Evolutionary conservation across 345 rosid genomes (phyloP).

Genomic region (Eucalyptus grandis): DNA sequence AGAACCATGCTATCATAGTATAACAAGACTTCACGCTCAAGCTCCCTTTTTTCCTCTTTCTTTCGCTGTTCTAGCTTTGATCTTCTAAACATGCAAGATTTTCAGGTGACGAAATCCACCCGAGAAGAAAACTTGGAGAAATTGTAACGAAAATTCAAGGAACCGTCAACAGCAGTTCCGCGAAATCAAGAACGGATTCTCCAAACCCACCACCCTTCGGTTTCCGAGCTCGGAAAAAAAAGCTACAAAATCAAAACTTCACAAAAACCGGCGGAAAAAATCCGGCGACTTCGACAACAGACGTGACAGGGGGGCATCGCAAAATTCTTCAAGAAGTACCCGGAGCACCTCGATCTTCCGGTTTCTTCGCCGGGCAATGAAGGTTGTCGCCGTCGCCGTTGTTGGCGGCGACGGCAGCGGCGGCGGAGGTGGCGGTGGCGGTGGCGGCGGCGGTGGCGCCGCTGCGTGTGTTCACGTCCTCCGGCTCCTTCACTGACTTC

Average conservation of each 20-base stretch:
- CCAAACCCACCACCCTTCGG: neutral
- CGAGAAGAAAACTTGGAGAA: neutral
- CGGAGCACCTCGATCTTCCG: slow-evolving; percentile 1
- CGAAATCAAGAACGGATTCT: neutral
- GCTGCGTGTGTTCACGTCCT: neutral
- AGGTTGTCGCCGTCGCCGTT: slow-evolving; percentile 6
- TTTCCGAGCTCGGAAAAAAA: neutral
- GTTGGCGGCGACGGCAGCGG: neutral
- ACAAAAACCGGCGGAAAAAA: neutral
- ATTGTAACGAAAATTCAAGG: neutral
- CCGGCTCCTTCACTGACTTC: slow-evolving; percentile 26
- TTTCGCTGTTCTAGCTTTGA: neutral
- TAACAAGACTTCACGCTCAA: neutral
- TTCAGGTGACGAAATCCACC: neutral
- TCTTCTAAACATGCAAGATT: neutral
- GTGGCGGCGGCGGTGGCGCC: neutral
- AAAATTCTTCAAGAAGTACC: neutral
- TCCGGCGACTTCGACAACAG: neutral
- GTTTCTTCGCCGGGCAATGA: slow-evolving; percentile 22
- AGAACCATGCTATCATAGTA: neutral
- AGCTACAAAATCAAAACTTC: neutral
- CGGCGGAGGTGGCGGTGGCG: accelerated
- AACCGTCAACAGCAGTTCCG: neutral
- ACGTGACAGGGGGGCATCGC: neutral
- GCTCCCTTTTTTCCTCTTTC: neutral